Conservation (phyloP, 2,329 filamentous ascomycete genomes). For the Claviceps digitariae region DNA sequence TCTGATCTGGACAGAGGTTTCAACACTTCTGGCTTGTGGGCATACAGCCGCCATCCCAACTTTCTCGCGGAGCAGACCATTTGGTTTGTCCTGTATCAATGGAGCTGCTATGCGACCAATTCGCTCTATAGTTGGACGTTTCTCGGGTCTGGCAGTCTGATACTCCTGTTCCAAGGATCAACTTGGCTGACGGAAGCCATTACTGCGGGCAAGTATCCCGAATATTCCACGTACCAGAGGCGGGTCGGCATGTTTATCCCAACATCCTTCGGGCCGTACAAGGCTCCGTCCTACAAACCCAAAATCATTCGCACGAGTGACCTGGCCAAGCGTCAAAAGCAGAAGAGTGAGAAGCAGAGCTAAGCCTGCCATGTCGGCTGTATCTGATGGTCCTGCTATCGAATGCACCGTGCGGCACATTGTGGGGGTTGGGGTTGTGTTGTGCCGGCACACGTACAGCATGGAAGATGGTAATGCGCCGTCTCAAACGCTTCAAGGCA, state of each 20-base stretch:
- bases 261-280: conserved; percentile 30
- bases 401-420: background rate
- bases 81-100: conserved; percentile 81
- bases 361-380: conserved; percentile 2
- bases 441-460: background rate
- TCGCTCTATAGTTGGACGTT: conserved; percentile 67
- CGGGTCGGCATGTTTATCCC: conserved; percentile 78
- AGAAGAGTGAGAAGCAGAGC: conserved; percentile 25
- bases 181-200: conserved; percentile 79
- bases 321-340: conserved; percentile 29
- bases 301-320: conserved; percentile 39
- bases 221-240: conserved; percentile 74
- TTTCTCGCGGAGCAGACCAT: conserved; percentile 85
- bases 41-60: conserved; percentile 83
- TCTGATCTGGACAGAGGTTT: conserved; percentile 85
- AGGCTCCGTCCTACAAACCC: conserved; percentile 22
- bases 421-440: background rate
- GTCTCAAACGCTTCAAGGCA: background rate
- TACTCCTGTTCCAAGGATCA: conserved; percentile 78
- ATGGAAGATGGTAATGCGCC: background rate
- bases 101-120: conserved; percentile 64
- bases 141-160: conserved; percentile 52
- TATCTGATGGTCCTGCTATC: background rate
- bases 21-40: conserved; percentile 71
- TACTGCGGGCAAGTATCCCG: conserved; percentile 69